These are phyloP conservation scores for Trichocomaceae sp. DNA, from an alignment of 2,329 filamentous ascomycete genomes.

Conservation along the genomic window DNA sequence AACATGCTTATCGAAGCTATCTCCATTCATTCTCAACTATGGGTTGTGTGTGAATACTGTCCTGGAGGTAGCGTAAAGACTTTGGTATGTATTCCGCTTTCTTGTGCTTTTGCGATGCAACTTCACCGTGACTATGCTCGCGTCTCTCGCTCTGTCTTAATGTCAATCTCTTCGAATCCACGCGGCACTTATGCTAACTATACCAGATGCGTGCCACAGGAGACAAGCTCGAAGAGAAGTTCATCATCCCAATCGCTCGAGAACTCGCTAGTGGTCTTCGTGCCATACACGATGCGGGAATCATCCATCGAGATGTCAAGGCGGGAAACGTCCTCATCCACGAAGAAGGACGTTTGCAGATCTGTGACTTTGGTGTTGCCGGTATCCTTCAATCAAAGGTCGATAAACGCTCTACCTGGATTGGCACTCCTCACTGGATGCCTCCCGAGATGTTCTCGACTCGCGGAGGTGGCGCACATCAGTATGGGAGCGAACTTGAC, in stretches of 20 bases:
- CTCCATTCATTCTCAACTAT: slow-evolving; percentile 57
- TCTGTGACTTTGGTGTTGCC: slow-evolving; percentile 62
- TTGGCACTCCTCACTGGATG: slow-evolving; percentile 63
- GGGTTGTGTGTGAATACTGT: slow-evolving; percentile 62
- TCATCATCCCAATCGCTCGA: slow-evolving; percentile 57
- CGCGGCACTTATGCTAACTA: not conserved
- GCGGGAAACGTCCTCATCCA: slow-evolving; percentile 58
- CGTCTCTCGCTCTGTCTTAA: too few species aligned
- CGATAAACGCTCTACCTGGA: slow-evolving; percentile 58
- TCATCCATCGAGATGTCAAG: slow-evolving; percentile 61
- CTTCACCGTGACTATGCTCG: too few species aligned
- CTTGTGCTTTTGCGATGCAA: too few species aligned
- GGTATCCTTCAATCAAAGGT: slow-evolving; percentile 54
- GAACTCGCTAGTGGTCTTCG: slow-evolving; percentile 57
- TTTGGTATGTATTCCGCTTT: slow-evolving; percentile 42
- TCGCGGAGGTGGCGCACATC: slow-evolving; percentile 30
- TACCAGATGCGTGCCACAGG: slow-evolving; percentile 43
- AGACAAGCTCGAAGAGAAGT: slow-evolving; percentile 52
- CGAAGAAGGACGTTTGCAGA: slow-evolving; percentile 56
- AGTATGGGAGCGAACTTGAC: slow-evolving; percentile 46
- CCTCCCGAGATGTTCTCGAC: slow-evolving; percentile 52
- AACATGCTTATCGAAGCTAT: slow-evolving; percentile 60
- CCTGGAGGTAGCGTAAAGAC: slow-evolving; percentile 61
- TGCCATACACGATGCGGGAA: slow-evolving; percentile 58
- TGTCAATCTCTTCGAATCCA: slow-evolving; percentile 21